A percentile compares a stretch with the other conserved stretches of the same genome.
Conservation (phyloP, 192 early-diverging fungal genomes). For the Entomortierella beljakovae region DNA sequence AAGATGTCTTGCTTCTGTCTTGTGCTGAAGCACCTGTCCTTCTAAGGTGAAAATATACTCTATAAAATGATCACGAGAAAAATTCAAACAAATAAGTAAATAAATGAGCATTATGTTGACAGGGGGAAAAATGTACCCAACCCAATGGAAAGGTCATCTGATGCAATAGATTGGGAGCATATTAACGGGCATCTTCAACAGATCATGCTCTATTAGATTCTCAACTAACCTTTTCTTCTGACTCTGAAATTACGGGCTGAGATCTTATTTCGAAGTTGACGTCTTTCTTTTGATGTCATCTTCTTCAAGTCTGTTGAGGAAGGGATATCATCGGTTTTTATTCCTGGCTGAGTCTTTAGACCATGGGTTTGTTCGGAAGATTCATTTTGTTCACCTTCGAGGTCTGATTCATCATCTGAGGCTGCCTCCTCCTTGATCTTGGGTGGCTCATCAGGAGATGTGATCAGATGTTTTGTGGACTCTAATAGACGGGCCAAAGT, state of each 20-base stretch:
- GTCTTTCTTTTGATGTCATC: slow-evolving; percentile 79
- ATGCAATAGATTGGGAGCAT: not conserved
- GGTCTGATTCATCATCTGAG: slow-evolving; percentile 51
- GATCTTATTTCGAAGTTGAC: slow-evolving; percentile 90
- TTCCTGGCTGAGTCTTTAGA: slow-evolving; percentile 54
- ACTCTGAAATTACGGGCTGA: slow-evolving; percentile 87
- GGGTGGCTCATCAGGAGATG: not conserved
- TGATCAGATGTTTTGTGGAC: slow-evolving; percentile 44
- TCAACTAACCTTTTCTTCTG: slow-evolving; percentile 82
- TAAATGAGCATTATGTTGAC: too few species aligned
- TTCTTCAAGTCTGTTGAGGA: slow-evolving; percentile 69
- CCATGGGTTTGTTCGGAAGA: slow-evolving; percentile 36
- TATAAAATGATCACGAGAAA: not conserved
- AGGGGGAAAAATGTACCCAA: too few species aligned
- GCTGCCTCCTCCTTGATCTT: slow-evolving; percentile 38
- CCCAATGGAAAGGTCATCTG: not conserved
- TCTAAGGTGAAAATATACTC: slow-evolving; percentile 53
- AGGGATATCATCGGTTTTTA: slow-evolving; percentile 53
- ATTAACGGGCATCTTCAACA: not conserved
- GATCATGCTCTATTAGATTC: too few species aligned
- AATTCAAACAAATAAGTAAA: not conserved
- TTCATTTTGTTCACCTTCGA: slow-evolving; percentile 1
- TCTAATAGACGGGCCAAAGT: slow-evolving; percentile 44
- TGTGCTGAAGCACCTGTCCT: slow-evolving; percentile 49
- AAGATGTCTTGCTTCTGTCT: slow-evolving; percentile 49